Percentiles rank a stretch among this genome's conserved stretches.
Conservation (phyloP, 257 asterid genomes). For the Buddleja alternifolia region DNA sequence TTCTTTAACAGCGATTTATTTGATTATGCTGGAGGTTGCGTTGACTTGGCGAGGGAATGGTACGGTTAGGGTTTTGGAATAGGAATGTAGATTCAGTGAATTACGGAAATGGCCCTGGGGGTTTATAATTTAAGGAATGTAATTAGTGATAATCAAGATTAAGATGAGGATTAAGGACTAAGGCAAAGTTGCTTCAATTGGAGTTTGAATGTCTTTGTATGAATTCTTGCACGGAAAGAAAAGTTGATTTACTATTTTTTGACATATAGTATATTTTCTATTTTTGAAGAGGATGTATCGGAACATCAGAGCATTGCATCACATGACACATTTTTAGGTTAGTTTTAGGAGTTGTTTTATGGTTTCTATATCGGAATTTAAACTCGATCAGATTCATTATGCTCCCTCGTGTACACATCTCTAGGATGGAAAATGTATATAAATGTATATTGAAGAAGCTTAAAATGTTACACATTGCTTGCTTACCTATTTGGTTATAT, state of each 20-base stretch:
- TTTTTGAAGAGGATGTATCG: neutral
- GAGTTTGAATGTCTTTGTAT: neutral
- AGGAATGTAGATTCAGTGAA: neutral
- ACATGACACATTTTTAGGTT: too few species aligned
- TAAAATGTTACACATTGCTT: too few species aligned
- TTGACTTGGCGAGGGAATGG: constrained; percentile 21
- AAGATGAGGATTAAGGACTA: neutral
- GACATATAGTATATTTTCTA: neutral
- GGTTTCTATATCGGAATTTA: too few species aligned
- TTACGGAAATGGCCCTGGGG: constrained; percentile 34
- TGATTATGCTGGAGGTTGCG: neutral
- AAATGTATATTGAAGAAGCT: too few species aligned
- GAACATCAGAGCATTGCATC: too few species aligned
- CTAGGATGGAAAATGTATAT: too few species aligned
- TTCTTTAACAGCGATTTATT: neutral
- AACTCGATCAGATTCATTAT: too few species aligned
- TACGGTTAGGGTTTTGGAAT: constrained; percentile 42
- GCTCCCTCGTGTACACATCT: too few species aligned
- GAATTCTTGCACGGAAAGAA: constrained; percentile 21
- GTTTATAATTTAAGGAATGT: constrained; percentile 13
- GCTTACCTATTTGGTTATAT: too few species aligned
- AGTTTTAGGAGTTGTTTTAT: too few species aligned
- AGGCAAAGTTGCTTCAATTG: neutral
- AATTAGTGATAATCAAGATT: constrained; percentile 26
- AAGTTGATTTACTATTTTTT: neutral